phyloP scores from a whole-genome alignment of 202 grass and related monocot species.

The Zoysia matrella region DNA sequence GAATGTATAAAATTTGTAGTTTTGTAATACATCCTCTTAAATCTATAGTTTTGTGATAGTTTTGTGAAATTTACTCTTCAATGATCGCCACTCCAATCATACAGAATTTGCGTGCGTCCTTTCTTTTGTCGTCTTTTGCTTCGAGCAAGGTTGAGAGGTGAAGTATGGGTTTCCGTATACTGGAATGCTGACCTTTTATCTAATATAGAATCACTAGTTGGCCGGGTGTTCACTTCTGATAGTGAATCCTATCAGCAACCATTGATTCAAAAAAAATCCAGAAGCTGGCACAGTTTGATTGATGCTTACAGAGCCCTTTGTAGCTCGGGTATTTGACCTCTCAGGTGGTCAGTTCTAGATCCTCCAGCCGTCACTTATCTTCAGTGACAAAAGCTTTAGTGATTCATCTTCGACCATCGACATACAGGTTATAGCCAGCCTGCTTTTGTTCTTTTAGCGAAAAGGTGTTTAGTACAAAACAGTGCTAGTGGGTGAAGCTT shows the following conservation, averaged over 20 bases:
- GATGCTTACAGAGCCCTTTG: background rate
- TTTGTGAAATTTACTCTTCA: too few relatives aligned
- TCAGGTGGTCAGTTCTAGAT: conserved; percentile 9
- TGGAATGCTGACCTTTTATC: background rate
- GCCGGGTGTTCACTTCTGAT: conserved; percentile 18
- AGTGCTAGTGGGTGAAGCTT: conserved; percentile 35
- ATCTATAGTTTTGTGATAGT: too few relatives aligned
- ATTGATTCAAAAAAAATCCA: conserved; percentile 1
- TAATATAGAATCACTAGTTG: conserved; percentile 19
- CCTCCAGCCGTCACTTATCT: background rate
- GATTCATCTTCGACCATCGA: background rate
- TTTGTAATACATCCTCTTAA: too few relatives aligned
- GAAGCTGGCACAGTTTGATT: conserved; percentile 3
- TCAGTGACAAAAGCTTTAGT: conserved; percentile 14
- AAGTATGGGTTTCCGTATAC: background rate
- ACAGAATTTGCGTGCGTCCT: too few relatives aligned
- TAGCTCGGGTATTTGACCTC: conserved; percentile 11
- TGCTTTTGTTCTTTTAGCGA: conserved; percentile 9
- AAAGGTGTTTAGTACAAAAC: conserved; percentile 18
- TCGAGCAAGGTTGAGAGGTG: background rate
- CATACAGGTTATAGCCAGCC: background rate
- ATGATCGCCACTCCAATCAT: background rate
- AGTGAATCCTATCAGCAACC: conserved; percentile 26
- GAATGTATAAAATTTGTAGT: too few relatives aligned
- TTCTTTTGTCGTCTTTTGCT: too few relatives aligned